Percentiles rank a stretch among this genome's conserved stretches.
These are phyloP conservation scores for Murraya paniculata DNA, from an alignment of 345 rosid genomes.

Conservation along the genomic window DNA sequence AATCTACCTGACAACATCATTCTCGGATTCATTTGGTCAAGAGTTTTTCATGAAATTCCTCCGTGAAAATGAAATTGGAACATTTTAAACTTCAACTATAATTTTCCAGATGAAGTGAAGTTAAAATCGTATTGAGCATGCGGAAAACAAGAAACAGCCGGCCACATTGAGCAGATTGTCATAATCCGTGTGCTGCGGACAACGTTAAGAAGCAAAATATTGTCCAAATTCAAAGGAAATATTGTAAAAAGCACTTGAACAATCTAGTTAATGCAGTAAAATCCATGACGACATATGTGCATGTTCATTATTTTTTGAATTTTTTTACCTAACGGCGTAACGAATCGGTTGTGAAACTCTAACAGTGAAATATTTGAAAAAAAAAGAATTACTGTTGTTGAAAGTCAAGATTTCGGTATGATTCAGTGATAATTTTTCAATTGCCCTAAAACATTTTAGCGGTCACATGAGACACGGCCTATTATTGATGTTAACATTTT, in stretches of 20 bases:
- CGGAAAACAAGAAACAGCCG: background rate
- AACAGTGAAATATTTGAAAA: constrained; percentile 6
- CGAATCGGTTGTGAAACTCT: constrained; percentile 17
- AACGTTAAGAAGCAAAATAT: background rate
- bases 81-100: background rate
- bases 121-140: background rate
- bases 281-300: background rate
- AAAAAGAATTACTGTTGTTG: background rate
- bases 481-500: constrained; percentile 12
- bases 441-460: constrained; percentile 8
- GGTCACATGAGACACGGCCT: background rate
- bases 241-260: background rate
- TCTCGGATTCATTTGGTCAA: background rate
- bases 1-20: background rate
- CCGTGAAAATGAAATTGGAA: background rate
- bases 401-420: constrained; percentile 24
- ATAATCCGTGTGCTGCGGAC: background rate
- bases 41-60: background rate
- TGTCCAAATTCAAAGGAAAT: background rate
- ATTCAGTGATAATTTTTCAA: background rate
- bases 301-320: background rate
- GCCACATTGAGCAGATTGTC: background rate
- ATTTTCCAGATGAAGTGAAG: background rate
- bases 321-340: background rate
- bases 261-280: background rate